phyloP scores from a whole-genome alignment of 2,329 filamentous ascomycete species.

The Lasiodiplodia gonubiensis region DNA sequence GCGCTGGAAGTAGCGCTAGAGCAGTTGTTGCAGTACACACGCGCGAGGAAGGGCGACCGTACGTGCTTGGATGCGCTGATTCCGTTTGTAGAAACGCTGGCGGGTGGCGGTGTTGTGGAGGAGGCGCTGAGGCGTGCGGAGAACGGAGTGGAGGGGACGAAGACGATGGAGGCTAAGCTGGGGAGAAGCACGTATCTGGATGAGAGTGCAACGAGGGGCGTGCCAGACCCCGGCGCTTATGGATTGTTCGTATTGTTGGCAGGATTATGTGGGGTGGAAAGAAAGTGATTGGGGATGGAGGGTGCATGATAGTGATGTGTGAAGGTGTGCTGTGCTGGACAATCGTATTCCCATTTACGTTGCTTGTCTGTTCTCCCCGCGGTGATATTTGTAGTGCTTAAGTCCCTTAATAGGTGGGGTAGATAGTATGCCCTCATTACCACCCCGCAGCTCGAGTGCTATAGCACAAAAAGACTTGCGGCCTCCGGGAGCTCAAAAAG shows the following conservation, averaged over 20 bases:
- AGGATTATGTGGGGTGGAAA: constrained; percentile 35
- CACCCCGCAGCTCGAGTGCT: too few relatives aligned
- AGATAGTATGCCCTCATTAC: too few relatives aligned
- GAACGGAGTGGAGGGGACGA: constrained; percentile 76
- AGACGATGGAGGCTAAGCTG: constrained; percentile 82
- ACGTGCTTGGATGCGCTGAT: constrained; percentile 86
- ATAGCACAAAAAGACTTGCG: too few relatives aligned
- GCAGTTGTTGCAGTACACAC: constrained; percentile 68
- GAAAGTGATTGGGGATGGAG: background rate
- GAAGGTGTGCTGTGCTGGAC: background rate
- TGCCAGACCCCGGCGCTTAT: constrained; percentile 65
- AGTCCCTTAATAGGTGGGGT: too few relatives aligned
- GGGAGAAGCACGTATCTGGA: constrained; percentile 80
- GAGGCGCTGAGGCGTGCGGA: constrained; percentile 74
- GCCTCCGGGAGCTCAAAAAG: too few relatives aligned
- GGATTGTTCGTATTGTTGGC: constrained; percentile 44
- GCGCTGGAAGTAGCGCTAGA: constrained; percentile 47
- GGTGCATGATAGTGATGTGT: background rate
- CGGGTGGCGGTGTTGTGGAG: constrained; percentile 62
- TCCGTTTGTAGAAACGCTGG: constrained; percentile 77
- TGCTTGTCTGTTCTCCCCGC: too few relatives aligned
- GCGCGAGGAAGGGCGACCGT: constrained; percentile 79
- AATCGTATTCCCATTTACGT: background rate
- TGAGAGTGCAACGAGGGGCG: constrained; percentile 55
- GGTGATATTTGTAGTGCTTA: too few relatives aligned